Percentiles rank a stretch among this genome's conserved stretches.
phyloP scores from a whole-genome alignment of 148 eudicot genomes.

The Vaccinium corymbosum region DNA sequence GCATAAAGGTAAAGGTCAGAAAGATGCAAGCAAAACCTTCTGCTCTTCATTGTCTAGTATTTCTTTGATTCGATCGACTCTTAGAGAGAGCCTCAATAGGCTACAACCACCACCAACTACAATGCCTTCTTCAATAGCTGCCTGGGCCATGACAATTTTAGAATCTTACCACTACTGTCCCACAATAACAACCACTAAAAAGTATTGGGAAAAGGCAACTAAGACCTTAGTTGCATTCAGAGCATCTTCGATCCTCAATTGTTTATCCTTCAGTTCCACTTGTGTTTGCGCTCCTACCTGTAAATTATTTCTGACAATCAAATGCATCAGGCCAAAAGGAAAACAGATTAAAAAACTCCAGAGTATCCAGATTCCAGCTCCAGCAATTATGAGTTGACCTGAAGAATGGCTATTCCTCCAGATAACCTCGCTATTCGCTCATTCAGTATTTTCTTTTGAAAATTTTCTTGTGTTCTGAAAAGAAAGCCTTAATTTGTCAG shows the following conservation, averaged over 20 bases:
- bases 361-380: background rate
- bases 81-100: constrained; percentile 73
- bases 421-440: constrained; percentile 80
- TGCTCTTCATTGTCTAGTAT: constrained; percentile 86
- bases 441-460: constrained; percentile 66
- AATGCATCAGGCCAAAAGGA: background rate
- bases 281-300: constrained; percentile 93
- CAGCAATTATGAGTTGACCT: constrained; percentile 29
- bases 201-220: background rate
- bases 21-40: constrained; percentile 32
- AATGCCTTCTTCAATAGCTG: constrained; percentile 93
- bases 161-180: constrained; percentile 26
- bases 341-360: constrained; percentile 8
- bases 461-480: constrained; percentile 67
- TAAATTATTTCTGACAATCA: background rate
- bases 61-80: constrained; percentile 57
- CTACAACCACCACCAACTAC: constrained; percentile 97
- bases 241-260: constrained; percentile 76
- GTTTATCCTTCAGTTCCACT: constrained; percentile 73
- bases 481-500: constrained; percentile 8
- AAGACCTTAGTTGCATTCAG: constrained; percentile 75
- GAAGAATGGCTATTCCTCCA: constrained; percentile 81
- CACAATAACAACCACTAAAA: background rate
- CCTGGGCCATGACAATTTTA: constrained; percentile 56
- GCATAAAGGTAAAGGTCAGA: background rate